A percentile compares a stretch with the other conserved stretches of the same genome.
These are phyloP conservation scores for Setaria italica DNA, from an alignment of 202 grass and related monocot genomes.

Conservation along the genomic window DNA sequence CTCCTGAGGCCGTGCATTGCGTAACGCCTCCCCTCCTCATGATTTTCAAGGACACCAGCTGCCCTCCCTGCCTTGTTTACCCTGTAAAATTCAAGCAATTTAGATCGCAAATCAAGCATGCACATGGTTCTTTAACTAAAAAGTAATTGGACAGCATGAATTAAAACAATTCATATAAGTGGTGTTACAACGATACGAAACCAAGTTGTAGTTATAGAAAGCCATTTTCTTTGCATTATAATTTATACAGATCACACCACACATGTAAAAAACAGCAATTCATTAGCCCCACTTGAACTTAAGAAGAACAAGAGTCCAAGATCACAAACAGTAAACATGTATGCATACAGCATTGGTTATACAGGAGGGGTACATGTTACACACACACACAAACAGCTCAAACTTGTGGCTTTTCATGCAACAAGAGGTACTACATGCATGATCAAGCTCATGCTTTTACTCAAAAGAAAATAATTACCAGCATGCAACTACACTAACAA, in stretches of 20 bases:
- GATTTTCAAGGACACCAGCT: constrained; percentile 74
- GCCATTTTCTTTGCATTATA: background rate
- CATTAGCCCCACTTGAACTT: background rate
- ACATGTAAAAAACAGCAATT: background rate
- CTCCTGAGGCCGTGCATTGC: constrained; percentile 65
- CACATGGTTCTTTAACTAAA: background rate
- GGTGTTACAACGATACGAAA: background rate
- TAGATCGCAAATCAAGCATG: background rate
- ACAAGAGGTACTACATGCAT: background rate
- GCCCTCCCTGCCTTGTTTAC: constrained; percentile 74
- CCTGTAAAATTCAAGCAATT: constrained; percentile 50
- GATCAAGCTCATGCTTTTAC: background rate
- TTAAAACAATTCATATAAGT: background rate
- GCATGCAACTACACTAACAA: background rate
- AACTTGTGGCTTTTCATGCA: background rate
- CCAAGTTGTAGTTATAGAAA: background rate
- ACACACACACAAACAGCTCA: background rate
- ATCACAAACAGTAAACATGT: background rate
- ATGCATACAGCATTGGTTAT: background rate
- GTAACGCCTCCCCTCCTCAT: constrained; percentile 71
- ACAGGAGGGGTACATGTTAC: background rate
- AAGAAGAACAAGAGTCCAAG: background rate
- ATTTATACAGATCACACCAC: background rate
- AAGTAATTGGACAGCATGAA: background rate
- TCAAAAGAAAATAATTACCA: background rate